A percentile compares a stretch with the other conserved stretches of the same genome.
These are phyloP conservation scores for Septoria linicola DNA, from an alignment of 2,329 filamentous ascomycete genomes.

Conservation along the genomic window DNA sequence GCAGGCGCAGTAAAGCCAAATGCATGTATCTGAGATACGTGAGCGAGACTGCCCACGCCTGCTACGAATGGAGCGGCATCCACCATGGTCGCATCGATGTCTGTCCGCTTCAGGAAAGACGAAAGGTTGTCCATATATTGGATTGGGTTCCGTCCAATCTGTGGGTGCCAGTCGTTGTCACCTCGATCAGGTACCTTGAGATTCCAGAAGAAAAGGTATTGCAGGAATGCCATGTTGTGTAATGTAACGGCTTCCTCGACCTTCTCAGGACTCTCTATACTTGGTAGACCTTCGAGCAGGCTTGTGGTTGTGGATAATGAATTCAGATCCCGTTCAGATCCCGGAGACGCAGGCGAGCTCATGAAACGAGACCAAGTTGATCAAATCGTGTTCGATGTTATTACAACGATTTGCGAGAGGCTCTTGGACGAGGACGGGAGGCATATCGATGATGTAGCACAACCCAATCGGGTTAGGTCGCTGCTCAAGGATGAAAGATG, in stretches of 20 bases:
- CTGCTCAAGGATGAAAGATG: too few relatives aligned
- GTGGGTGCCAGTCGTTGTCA: slow-evolving; percentile 35
- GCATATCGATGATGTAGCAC: neutral
- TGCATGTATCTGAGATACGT: slow-evolving; percentile 30
- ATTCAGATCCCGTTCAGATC: neutral
- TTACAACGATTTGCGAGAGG: too few relatives aligned
- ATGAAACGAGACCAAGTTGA: too few relatives aligned
- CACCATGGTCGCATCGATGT: slow-evolving; percentile 33
- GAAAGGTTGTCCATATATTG: slow-evolving; percentile 29
- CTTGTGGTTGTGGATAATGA: too few relatives aligned
- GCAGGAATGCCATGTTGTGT: slow-evolving; percentile 15
- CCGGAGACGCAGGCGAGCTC: too few relatives aligned
- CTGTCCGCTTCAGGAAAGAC: slow-evolving; percentile 26
- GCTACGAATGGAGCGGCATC: slow-evolving; percentile 35
- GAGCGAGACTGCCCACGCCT: slow-evolving; percentile 29
- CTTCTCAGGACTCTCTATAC: too few relatives aligned
- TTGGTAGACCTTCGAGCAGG: too few relatives aligned
- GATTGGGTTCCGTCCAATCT: slow-evolving; percentile 24
- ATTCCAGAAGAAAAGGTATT: slow-evolving; percentile 36
- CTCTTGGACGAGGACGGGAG: neutral
- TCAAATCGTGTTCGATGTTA: too few relatives aligned
- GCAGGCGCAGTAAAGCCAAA: slow-evolving; percentile 34
- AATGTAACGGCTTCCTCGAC: too few relatives aligned
- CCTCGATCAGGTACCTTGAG: slow-evolving; percentile 25
- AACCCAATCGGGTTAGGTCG: neutral